Percentiles rank a stretch among this genome's conserved stretches.
Evolutionary conservation across 148 eudicot genomes (phyloP).

Genomic region (Spergularia bocconei): DNA sequence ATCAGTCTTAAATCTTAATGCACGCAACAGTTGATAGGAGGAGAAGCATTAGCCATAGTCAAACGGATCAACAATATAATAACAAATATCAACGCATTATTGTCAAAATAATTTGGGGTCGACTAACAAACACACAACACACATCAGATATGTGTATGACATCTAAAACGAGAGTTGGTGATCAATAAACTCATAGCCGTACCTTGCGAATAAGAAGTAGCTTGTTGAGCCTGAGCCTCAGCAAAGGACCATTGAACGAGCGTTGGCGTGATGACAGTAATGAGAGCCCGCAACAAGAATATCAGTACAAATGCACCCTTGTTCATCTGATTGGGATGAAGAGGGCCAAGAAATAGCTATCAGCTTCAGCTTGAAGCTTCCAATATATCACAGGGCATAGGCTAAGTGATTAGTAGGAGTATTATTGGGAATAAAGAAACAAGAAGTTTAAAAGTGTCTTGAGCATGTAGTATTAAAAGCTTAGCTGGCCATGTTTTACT

Average conservation of each 20-base stretch:
- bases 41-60: too few species aligned
- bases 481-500: neutral
- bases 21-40: too few species aligned
- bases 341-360: neutral
- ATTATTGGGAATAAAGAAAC: neutral
- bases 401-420: neutral
- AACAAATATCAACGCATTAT: too few species aligned
- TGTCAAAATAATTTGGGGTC: too few species aligned
- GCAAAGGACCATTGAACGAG: slow-evolving; percentile 24
- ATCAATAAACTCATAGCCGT: neutral
- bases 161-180: neutral
- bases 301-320: slow-evolving; percentile 32
- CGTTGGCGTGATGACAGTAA: slow-evolving; percentile 30
- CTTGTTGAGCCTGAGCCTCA: slow-evolving; percentile 8
- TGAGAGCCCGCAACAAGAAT: slow-evolving; percentile 28
- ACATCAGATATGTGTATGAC: neutral
- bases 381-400: neutral
- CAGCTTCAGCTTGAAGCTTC: neutral
- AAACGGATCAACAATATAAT: too few species aligned
- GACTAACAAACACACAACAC: neutral
- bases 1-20: too few species aligned
- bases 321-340: slow-evolving; percentile 12
- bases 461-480: too few species aligned
- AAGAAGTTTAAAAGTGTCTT: neutral
- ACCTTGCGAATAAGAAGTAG: neutral